phyloP scores from a whole-genome alignment of 2,329 filamentous ascomycete species.

The Graphilbum sp. region DNA sequence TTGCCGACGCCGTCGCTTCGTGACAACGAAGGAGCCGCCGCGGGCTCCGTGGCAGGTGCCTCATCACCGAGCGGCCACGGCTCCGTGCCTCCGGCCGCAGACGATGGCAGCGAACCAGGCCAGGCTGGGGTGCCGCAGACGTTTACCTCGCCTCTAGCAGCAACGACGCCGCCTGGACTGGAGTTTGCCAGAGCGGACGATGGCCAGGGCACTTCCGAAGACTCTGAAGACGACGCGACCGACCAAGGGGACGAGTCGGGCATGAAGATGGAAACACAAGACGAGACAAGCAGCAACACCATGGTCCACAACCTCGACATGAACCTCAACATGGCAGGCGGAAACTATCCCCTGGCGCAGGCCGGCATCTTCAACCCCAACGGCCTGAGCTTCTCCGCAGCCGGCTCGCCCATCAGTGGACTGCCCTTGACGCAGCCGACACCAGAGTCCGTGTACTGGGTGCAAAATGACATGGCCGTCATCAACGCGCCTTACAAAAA shows the following conservation, averaged over 20 bases:
- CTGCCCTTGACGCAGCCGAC: neutral
- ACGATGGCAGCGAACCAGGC: neutral
- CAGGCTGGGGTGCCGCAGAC: neutral
- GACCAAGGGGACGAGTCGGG: neutral
- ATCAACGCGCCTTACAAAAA: neutral
- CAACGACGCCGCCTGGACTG: neutral
- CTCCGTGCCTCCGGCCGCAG: neutral
- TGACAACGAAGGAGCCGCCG: too few relatives aligned
- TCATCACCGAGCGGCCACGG: too few relatives aligned
- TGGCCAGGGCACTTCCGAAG: neutral
- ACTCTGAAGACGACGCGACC: neutral
- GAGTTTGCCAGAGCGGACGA: neutral
- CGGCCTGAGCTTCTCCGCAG: too few relatives aligned
- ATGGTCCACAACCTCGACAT: too few relatives aligned
- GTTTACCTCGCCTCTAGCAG: neutral
- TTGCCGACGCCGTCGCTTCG: neutral
- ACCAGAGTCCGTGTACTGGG: neutral
- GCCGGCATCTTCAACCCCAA: too few relatives aligned
- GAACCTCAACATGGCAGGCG: neutral
- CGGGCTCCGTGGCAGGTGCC: too few relatives aligned
- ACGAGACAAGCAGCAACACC: too few relatives aligned
- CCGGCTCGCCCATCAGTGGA: too few relatives aligned
- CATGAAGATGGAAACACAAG: neutral
- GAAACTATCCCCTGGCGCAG: neutral
- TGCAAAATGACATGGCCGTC: neutral